phyloP scores from a whole-genome alignment of 345 rosid species.

The Bruguiera gymnorhiza region DNA sequence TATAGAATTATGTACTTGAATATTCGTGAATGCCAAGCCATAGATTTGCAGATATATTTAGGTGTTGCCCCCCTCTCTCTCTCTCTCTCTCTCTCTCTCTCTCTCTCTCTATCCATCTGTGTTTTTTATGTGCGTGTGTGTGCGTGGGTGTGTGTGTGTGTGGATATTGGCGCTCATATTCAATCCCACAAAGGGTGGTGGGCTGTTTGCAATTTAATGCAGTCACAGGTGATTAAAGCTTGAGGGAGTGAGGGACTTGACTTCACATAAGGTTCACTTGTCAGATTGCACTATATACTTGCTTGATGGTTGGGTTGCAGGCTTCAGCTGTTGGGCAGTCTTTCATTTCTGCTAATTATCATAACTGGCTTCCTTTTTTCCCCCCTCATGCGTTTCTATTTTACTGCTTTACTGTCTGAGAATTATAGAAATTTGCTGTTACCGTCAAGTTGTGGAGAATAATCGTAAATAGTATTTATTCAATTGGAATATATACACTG shows the following conservation, averaged over 20 bases:
- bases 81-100: background rate
- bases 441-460: background rate
- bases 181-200: too few relatives aligned
- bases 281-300: conserved; percentile 15
- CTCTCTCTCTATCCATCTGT: background rate
- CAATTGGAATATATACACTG: background rate
- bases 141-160: background rate
- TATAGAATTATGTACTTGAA: conserved; percentile 19
- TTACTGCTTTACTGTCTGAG: conserved; percentile 17
- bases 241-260: conserved; percentile 21
- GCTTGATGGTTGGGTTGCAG: conserved; percentile 15
- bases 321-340: conserved; percentile 6
- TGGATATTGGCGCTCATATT: too few relatives aligned
- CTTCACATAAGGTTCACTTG: conserved; percentile 19
- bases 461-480: background rate
- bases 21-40: conserved; percentile 30
- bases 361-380: conserved; percentile 11
- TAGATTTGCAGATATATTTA: conserved; percentile 18
- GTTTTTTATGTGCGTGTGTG: too few relatives aligned
- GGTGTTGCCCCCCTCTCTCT: conserved; percentile 2
- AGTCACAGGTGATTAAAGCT: conserved; percentile 15
- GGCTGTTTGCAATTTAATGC: background rate
- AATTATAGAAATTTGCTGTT: background rate
- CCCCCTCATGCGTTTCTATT: conserved; percentile 14
- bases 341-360: conserved; percentile 15